Percentiles rank a stretch among this genome's conserved stretches.
These are phyloP conservation scores for Ulvella scutata DNA, from an alignment of 139 green algal genomes.

Conservation along the genomic window DNA sequence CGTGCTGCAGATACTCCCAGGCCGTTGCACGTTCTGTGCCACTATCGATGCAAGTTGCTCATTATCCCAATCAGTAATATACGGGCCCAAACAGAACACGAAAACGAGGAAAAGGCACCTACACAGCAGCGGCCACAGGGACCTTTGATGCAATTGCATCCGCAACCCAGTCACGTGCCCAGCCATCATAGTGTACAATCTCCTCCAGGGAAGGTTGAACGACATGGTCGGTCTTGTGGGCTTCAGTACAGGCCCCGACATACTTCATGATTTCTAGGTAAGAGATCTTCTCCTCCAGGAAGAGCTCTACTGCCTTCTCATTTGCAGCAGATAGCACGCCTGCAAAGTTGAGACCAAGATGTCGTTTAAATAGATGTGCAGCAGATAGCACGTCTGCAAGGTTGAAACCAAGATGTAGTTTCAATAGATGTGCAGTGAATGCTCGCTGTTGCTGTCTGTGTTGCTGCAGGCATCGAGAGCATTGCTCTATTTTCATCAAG, in stretches of 20 bases:
- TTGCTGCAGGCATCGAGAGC: no score
- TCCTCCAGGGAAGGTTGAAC: slow-evolving; percentile 63
- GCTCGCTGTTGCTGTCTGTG: no score
- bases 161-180: slow-evolving; percentile 60
- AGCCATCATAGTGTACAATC: slow-evolving; percentile 91
- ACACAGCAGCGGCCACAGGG: background rate
- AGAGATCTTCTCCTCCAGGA: slow-evolving; percentile 79
- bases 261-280: slow-evolving; percentile 91
- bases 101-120: no score
- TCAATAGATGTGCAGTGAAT: slow-evolving; percentile 87
- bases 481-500: no score
- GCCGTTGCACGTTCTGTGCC: no score
- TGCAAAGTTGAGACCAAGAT: background rate
- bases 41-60: no score
- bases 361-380: no score
- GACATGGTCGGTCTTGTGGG: slow-evolving; percentile 65
- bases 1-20: no score
- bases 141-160: background rate
- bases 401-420: no score
- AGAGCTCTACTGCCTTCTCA: slow-evolving; percentile 93
- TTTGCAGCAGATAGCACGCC: slow-evolving; percentile 66
- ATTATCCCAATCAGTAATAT: no score
- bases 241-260: slow-evolving; percentile 84
- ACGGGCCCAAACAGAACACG: no score
- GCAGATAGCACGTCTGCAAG: slow-evolving; percentile 28